Evolutionary conservation across 1,139 yeast species (phyloP).

Genomic region (Kodamaea plutei): DNA sequence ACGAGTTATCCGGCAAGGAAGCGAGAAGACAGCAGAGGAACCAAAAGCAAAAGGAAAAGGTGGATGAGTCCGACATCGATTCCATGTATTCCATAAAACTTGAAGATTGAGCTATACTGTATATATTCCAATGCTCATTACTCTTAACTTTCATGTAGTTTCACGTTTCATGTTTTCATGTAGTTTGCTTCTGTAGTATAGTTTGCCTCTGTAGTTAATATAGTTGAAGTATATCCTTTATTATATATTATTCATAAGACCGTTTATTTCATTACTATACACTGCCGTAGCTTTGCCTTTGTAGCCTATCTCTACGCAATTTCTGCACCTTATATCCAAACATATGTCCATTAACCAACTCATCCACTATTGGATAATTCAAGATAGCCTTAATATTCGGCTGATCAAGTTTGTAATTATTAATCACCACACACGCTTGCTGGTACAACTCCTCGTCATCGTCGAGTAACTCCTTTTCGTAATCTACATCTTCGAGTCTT

Average conservation of each 20-base stretch:
- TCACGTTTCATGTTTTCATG: no score
- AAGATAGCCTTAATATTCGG: conserved; percentile 30
- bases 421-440: conserved; percentile 31
- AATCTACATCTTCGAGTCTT: conserved; percentile 20
- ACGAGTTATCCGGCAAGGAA: conserved; percentile 2
- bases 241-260: no score
- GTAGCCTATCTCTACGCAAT: conserved; percentile 24
- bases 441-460: conserved; percentile 38
- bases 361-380: conserved; percentile 46
- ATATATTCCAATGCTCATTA: no score
- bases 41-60: conserved; percentile 15
- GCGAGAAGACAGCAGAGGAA: conserved; percentile 3
- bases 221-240: no score
- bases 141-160: no score
- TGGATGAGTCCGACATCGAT: conserved; percentile 33
- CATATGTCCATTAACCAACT: conserved; percentile 38
- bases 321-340: conserved; percentile 43
- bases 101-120: no score
- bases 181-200: no score
- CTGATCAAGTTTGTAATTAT: conserved; percentile 40
- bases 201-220: no score
- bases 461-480: conserved; percentile 35
- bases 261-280: no score
- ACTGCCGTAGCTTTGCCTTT: conserved; percentile 3
- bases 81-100: conserved; percentile 40